Evolutionary conservation across 805 yeast genomes (phyloP).

Genomic region (Maudiozyma turicensis): DNA sequence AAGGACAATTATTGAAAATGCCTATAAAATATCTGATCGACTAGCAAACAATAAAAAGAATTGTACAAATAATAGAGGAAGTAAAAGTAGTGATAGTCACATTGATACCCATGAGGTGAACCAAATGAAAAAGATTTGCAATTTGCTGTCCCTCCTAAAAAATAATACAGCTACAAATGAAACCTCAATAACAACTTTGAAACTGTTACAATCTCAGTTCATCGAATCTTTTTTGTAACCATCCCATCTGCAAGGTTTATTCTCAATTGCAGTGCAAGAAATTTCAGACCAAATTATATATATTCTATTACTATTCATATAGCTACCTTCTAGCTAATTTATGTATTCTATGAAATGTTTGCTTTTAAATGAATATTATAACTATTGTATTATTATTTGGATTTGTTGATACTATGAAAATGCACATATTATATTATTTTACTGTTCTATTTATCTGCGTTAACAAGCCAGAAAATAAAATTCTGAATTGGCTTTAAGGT

Average conservation of each 20-base stretch:
- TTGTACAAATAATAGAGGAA: not conserved
- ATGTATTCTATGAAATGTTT: too few species aligned
- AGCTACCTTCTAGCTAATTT: too few species aligned
- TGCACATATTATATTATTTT: not conserved
- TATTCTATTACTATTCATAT: too few species aligned
- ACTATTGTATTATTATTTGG: not conserved
- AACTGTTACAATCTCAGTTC: constrained; percentile 5
- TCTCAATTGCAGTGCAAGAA: not conserved
- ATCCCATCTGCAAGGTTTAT: not conserved
- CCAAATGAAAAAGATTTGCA: constrained; percentile 21
- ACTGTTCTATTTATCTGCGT: constrained; percentile 16
- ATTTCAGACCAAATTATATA: not conserved
- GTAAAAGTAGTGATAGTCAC: too few species aligned
- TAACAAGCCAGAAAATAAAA: constrained; percentile 27
- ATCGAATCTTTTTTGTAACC: not conserved
- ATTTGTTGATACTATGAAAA: not conserved
- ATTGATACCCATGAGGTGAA: not conserved
- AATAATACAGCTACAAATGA: not conserved
- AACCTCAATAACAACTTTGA: constrained; percentile 8
- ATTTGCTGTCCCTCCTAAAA: constrained; percentile 20
- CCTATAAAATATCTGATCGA: constrained; percentile 16
- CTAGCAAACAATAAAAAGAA: not conserved
- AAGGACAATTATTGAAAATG: constrained; percentile 20
- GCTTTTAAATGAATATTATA: not conserved
- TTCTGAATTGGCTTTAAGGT: constrained; percentile 24